Percentiles rank a stretch among this genome's conserved stretches.
Evolutionary conservation across 2,329 filamentous ascomycete species (phyloP).

Genomic region (Colletotrichum sp.): DNA sequence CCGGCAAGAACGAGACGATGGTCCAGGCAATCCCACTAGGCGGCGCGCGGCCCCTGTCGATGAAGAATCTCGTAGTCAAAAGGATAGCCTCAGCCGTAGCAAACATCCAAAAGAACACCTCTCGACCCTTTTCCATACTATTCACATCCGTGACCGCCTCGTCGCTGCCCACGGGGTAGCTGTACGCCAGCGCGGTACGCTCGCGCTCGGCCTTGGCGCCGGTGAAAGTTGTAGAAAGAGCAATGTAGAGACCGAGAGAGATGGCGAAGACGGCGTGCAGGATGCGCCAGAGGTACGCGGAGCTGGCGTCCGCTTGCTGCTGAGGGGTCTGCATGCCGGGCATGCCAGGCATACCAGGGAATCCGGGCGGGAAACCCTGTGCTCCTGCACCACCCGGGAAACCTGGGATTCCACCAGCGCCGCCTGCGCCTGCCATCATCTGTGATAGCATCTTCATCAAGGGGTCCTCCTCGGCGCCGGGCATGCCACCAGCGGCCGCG

Average conservation of each 20-base stretch:
- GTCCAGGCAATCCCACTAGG: constrained; percentile 69
- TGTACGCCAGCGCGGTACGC: constrained; percentile 36
- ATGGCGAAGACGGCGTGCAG: constrained; percentile 77
- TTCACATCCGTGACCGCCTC: constrained; percentile 29
- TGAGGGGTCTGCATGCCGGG: constrained; percentile 38
- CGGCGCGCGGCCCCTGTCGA: constrained; percentile 66
- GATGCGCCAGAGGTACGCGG: constrained; percentile 68
- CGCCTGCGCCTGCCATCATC: constrained; percentile 60
- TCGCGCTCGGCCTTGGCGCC: constrained; percentile 69
- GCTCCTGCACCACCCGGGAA: constrained; percentile 26
- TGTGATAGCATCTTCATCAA: constrained; percentile 74
- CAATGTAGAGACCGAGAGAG: constrained; percentile 73
- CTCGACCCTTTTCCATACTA: constrained; percentile 40
- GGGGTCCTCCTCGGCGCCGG: constrained; percentile 51
- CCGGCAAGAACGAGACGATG: constrained; percentile 69
- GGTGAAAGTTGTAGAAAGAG: constrained; percentile 70
- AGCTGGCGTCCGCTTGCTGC: constrained; percentile 35
- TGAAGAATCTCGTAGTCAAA: constrained; percentile 72
- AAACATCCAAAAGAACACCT: constrained; percentile 79
- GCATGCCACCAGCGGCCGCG: constrained; percentile 8
- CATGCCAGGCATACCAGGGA: constrained; percentile 35
- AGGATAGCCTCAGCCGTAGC: constrained; percentile 77
- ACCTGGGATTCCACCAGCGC: constrained; percentile 24
- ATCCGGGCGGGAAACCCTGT: constrained; percentile 33
- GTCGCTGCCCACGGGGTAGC: constrained; percentile 29